phyloP scores from a whole-genome alignment of 768 basidiomycete species.

The Tricholoma matsutake region DNA sequence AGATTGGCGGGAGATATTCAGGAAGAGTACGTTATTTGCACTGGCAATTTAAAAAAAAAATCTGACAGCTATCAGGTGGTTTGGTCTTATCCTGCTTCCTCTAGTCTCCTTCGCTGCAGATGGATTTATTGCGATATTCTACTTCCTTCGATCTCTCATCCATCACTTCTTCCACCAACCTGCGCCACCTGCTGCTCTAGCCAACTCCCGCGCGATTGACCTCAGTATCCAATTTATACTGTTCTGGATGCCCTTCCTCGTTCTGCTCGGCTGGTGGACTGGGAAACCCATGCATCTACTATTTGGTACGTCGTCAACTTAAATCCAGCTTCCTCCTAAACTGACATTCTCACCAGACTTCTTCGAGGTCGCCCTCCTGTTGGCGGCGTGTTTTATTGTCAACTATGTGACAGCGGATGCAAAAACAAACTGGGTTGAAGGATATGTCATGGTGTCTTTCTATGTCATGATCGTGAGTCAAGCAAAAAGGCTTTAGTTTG shows the following conservation, averaged over 20 bases:
- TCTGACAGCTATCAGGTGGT: conserved; percentile 45
- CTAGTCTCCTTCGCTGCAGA: conserved; percentile 74
- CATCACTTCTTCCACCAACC: conserved; percentile 38
- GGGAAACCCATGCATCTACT: conserved; percentile 58
- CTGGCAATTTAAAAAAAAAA: too few relatives aligned
- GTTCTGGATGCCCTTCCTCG: conserved; percentile 77
- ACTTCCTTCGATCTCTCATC: conserved; percentile 47
- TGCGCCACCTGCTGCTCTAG: conserved; percentile 52
- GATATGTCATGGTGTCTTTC: conserved; percentile 61
- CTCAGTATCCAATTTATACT: conserved; percentile 74
- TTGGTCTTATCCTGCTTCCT: conserved; percentile 70
- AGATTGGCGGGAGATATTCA: conserved; percentile 39
- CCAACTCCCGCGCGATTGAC: conserved; percentile 69
- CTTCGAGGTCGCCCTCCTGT: conserved; percentile 61
- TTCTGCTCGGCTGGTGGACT: conserved; percentile 67
- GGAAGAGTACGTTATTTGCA: conserved; percentile 41
- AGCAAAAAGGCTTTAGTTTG: neutral
- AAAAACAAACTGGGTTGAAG: conserved; percentile 81
- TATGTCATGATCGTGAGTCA: conserved; percentile 59
- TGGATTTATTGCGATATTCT: conserved; percentile 56
- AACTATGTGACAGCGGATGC: conserved; percentile 78
- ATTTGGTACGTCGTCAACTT: conserved; percentile 50
- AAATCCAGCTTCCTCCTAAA: neutral
- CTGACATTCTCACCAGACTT: conserved; percentile 43
- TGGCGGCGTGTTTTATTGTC: conserved; percentile 71